Conservation (phyloP, 108 stramenopile species). For the Parmales sp. region DNA sequence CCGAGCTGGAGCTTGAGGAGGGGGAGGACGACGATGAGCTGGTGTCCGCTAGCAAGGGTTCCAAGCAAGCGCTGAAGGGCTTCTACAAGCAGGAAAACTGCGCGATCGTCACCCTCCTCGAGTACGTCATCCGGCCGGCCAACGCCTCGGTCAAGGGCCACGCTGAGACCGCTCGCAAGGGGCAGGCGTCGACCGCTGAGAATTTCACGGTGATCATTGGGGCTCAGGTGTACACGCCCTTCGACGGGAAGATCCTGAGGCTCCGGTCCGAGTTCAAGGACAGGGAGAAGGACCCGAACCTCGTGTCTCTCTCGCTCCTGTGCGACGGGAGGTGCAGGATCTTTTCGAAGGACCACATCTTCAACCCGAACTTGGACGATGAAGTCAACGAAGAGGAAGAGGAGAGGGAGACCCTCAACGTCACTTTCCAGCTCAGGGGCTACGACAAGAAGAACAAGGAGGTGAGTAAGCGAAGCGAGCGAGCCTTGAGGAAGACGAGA, state of each 20-base stretch:
- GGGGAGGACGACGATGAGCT: not conserved
- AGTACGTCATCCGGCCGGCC: constrained; percentile 10
- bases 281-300: not conserved
- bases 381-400: not conserved
- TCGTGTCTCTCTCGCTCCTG: not conserved
- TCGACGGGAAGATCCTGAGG: constrained; percentile 1
- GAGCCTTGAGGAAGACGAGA: not conserved
- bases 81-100: not conserved
- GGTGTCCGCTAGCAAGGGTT: not conserved
- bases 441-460: not conserved
- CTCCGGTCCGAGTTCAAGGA: not conserved
- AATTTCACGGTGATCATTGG: not conserved
- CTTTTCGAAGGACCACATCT: constrained; percentile 9
- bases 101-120: constrained; percentile 4
- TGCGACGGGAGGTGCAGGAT: not conserved
- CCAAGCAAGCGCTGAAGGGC: not conserved
- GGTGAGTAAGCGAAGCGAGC: not conserved
- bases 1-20: constrained; percentile 6
- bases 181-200: not conserved
- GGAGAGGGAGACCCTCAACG: not conserved
- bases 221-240: not conserved
- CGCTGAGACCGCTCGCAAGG: not conserved
- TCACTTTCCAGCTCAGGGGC: not conserved
- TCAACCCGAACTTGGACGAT: not conserved
- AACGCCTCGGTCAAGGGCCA: not conserved